phyloP scores from a whole-genome alignment of 1,284 basidiomycete genomes.

The Leccinum subrobustum region DNA sequence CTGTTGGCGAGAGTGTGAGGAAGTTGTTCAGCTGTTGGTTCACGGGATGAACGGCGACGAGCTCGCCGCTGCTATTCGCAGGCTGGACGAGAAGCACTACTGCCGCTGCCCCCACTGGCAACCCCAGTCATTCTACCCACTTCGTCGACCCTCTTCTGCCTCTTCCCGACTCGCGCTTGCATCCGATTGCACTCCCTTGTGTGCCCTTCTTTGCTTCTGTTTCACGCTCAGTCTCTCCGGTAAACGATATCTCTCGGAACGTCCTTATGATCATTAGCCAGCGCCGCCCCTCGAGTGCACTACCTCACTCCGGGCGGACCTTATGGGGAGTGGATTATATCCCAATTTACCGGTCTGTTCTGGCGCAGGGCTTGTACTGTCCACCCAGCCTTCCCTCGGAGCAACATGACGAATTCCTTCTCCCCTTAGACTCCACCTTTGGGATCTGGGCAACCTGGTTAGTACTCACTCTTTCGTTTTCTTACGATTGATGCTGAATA shows the following conservation, averaged over 20 bases:
- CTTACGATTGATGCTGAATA: neutral
- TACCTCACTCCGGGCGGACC: constrained; percentile 23
- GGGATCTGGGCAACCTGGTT: constrained; percentile 21
- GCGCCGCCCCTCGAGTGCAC: constrained; percentile 33
- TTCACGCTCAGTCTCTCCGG: constrained; percentile 42
- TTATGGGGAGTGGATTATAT: constrained; percentile 29
- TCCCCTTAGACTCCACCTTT: constrained; percentile 38
- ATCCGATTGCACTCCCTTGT: constrained; percentile 42
- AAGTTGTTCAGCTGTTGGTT: constrained; percentile 44
- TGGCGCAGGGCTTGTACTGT: constrained; percentile 8
- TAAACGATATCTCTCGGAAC: constrained; percentile 42
- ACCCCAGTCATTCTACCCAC: constrained; percentile 28
- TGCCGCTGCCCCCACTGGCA: no score
- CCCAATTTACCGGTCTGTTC: constrained; percentile 8
- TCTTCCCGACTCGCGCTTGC: constrained; percentile 45
- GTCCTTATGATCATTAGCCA: constrained; percentile 39
- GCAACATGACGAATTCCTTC: constrained; percentile 43
- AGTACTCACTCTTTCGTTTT: constrained; percentile 6
- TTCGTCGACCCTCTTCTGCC: constrained; percentile 65
- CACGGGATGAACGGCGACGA: no score
- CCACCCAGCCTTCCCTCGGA: constrained; percentile 24
- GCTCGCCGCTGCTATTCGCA: no score
- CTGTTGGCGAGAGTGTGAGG: no score
- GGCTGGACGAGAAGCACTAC: no score
- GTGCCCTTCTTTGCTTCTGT: constrained; percentile 35